phyloP scores from a whole-genome alignment of 1,284 basidiomycete species.

The Apiotrichum mycotoxinovorans region DNA sequence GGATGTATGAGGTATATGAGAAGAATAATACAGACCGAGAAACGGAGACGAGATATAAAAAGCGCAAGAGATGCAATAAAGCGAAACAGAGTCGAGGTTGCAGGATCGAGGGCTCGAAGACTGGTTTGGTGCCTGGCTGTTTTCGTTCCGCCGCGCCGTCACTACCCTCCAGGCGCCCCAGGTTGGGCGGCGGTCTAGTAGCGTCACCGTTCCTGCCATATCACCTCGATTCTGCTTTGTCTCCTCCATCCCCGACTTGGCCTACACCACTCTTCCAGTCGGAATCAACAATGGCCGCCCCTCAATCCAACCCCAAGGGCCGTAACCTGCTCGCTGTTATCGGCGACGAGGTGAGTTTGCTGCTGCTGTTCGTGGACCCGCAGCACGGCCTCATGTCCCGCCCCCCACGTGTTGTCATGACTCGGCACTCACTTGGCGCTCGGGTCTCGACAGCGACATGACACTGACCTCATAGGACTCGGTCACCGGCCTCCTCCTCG shows the following conservation, averaged over 20 bases:
- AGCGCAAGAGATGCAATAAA: neutral
- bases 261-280: neutral
- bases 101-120: too few relatives aligned
- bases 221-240: neutral
- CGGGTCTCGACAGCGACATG: neutral
- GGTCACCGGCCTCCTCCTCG: conserved; percentile 85
- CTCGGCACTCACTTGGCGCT: too few relatives aligned
- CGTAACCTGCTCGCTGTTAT: conserved; percentile 84
- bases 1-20: neutral
- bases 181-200: neutral
- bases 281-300: conserved; percentile 22
- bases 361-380: too few relatives aligned
- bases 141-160: neutral
- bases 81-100: neutral
- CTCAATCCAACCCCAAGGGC: conserved; percentile 59
- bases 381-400: neutral
- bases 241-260: neutral
- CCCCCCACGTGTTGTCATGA: neutral
- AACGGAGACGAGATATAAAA: neutral
- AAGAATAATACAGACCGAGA: neutral
- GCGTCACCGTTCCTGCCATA: neutral
- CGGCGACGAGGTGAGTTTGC: conserved; percentile 78
- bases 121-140: conserved; percentile 2
- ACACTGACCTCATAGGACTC: conserved; percentile 64
- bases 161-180: too few relatives aligned